phyloP scores from a whole-genome alignment of 768 basidiomycete genomes.

The Tricholomella constricta region DNA sequence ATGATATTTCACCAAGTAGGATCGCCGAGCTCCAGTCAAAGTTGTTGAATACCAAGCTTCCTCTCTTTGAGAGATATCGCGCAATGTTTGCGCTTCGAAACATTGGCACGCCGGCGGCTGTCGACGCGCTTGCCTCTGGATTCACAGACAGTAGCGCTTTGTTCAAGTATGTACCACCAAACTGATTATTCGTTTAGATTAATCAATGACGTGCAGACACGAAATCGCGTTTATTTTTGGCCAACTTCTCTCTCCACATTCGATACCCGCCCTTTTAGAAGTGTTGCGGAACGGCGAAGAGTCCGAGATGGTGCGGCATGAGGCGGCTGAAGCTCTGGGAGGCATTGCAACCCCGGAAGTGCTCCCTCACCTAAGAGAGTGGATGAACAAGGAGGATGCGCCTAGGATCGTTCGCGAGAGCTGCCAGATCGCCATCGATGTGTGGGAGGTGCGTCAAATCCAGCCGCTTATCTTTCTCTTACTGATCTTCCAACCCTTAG shows the following conservation, averaged over 20 bases:
- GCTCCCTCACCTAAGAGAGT: slow-evolving; percentile 82
- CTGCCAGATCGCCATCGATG: slow-evolving; percentile 94
- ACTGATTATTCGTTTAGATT: neutral
- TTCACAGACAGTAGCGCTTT: slow-evolving; percentile 88
- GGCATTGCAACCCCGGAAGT: slow-evolving; percentile 95
- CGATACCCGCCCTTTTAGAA: slow-evolving; percentile 80
- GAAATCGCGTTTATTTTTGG: slow-evolving; percentile 99
- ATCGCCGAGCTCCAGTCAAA: slow-evolving; percentile 58
- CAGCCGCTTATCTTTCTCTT: neutral
- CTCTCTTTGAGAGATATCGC: slow-evolving; percentile 92
- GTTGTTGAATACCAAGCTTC: slow-evolving; percentile 64
- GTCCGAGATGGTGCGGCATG: slow-evolving; percentile 97
- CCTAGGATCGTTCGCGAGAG: slow-evolving; percentile 93
- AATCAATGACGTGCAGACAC: slow-evolving; percentile 56
- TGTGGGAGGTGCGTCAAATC: slow-evolving; percentile 79
- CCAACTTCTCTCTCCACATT: slow-evolving; percentile 86
- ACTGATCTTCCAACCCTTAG: slow-evolving; percentile 33
- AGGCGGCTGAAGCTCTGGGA: slow-evolving; percentile 98
- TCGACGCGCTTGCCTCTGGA: slow-evolving; percentile 89
- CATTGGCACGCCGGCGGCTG: slow-evolving; percentile 81
- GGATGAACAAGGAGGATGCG: slow-evolving; percentile 75
- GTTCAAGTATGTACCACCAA: slow-evolving; percentile 74
- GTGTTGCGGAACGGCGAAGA: slow-evolving; percentile 76
- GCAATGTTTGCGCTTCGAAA: slow-evolving; percentile 99
- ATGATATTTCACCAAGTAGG: slow-evolving; percentile 46